Base-by-base conservation (phyloP, 2,329 filamentous ascomycete genomes). In the Botrytis tulipae region DNA sequence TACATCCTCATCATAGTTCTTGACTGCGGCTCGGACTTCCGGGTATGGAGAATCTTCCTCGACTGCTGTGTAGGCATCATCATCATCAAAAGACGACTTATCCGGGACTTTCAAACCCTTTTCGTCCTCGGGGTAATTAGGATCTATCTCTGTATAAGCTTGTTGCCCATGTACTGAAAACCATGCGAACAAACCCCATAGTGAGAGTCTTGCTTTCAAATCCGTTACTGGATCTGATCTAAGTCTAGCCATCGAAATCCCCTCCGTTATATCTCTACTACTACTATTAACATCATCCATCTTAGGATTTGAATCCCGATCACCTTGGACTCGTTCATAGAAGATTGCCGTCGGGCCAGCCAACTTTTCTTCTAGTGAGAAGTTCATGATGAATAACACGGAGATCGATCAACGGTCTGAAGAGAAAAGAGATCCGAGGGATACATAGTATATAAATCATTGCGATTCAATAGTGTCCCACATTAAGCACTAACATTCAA, bases 1-100 rank as follows among this genome's bases (percentile, higher is more conserved):
- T 40, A 91, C 79, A 65, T 90, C 87, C 77, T 91, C 87, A 79
- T 92, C 90, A 77, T 87, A 88, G 79, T 91, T 91, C 70, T 84
- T 84, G 4, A 91, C 89, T 12, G 90, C 89, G 48, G 90, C 89
- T 75, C 78, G 75, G 73, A 80, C 75, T 72, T 89, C 77, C 5
- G 76, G 76, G 70, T 77, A 77, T 8, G 76, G 76, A 6, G 77
- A 78, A 63, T 78, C 75, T 48, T 78, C 76, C 35, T 59, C 68
- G 44, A 46, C 25, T 14, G 44, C 40, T 37, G 57, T 60, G 12
- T 29, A 18, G 44, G 46, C 37, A 35, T 70, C 51, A 22, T 68
- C 44, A 22, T 68, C 44, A 25, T 70, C 51, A 57, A 51, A 68
- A 16, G 32, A 54, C 51, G 32, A n/a, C 8, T 32, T 42, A 40